A percentile compares a stretch with the other conserved stretches of the same genome.
Evolutionary conservation across 2,329 filamentous ascomycete species (phyloP).

Genomic region (Annulohypoxylon truncatum): DNA sequence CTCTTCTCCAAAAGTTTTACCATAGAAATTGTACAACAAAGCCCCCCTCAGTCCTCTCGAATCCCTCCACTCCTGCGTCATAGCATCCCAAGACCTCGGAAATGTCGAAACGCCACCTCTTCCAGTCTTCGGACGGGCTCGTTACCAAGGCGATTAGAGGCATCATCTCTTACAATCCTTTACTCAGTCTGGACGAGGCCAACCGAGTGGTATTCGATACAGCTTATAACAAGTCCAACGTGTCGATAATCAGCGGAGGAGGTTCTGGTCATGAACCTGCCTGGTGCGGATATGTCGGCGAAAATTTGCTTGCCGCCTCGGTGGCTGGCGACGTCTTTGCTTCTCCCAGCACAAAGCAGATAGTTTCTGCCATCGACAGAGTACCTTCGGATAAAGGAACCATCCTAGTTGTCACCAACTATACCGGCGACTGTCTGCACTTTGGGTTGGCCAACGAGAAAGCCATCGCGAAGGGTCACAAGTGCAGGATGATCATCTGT

Average conservation of each 20-base stretch:
- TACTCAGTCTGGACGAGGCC: slow-evolving; percentile 60
- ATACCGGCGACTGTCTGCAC: slow-evolving; percentile 72
- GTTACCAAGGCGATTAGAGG: slow-evolving; percentile 64
- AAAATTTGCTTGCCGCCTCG: slow-evolving; percentile 70
- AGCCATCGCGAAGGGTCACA: slow-evolving; percentile 65
- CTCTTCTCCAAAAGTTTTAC: slow-evolving; percentile 2
- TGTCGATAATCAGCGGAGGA: slow-evolving; percentile 65
- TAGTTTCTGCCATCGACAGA: slow-evolving; percentile 67
- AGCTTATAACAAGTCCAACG: slow-evolving; percentile 56
- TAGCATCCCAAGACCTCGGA: slow-evolving; percentile 5
- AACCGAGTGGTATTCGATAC: slow-evolving; percentile 65
- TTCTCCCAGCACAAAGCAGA: slow-evolving; percentile 71
- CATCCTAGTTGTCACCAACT: slow-evolving; percentile 72
- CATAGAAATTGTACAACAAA: neutral
- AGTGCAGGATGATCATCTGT: slow-evolving; percentile 68
- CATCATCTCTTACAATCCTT: slow-evolving; percentile 65
- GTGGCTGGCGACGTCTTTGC: slow-evolving; percentile 73
- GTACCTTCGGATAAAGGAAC: slow-evolving; percentile 66
- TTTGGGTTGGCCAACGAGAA: slow-evolving; percentile 70
- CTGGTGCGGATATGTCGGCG: slow-evolving; percentile 72
- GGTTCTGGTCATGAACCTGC: slow-evolving; percentile 71
- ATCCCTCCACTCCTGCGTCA: neutral
- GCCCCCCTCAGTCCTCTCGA: neutral
- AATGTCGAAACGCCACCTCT: slow-evolving; percentile 67
- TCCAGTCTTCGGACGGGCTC: slow-evolving; percentile 63